A percentile compares a stretch with the other conserved stretches of the same genome.
Evolutionary conservation across 2,329 filamentous ascomycete genomes (phyloP).

Genomic region (Epicoccum sorghinum): DNA sequence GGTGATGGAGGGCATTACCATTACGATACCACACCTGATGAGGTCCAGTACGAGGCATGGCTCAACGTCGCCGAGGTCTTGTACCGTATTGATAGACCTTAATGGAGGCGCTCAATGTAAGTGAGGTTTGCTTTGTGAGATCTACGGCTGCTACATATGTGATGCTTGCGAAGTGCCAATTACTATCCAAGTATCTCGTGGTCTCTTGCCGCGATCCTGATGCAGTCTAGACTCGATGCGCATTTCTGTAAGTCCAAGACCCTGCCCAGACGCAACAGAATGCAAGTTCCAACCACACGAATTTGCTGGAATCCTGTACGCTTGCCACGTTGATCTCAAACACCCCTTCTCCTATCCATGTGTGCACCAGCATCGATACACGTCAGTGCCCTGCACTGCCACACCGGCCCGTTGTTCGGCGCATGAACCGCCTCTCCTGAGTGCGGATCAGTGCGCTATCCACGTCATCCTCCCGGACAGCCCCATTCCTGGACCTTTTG

Average conservation of each 20-base stretch:
- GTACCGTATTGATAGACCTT: conserved; percentile 48
- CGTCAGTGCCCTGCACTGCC: conserved; percentile 19
- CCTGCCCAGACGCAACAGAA: background rate
- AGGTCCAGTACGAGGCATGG: conserved; percentile 56
- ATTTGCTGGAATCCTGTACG: background rate
- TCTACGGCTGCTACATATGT: too few species aligned
- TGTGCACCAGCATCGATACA: background rate
- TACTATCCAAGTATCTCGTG: background rate
- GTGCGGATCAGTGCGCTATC: conserved; percentile 20
- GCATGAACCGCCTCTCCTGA: conserved; percentile 26
- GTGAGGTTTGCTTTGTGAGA: background rate
- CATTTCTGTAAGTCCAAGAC: background rate
- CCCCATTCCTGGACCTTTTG: conserved; percentile 12
- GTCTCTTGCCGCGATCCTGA: background rate
- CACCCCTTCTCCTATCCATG: background rate
- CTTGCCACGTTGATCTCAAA: background rate
- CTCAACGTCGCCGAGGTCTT: conserved; percentile 52
- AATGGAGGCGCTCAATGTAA: background rate
- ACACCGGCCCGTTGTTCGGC: conserved; percentile 13
- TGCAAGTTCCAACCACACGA: background rate
- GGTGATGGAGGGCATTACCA: conserved; percentile 55
- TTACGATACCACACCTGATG: conserved; percentile 42
- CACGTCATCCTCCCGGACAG: conserved; percentile 25
- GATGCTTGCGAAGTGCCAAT: background rate
- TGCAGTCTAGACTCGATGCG: background rate